phyloP scores from a whole-genome alignment of 73 alveolate genomes.

The Symbiodinium pilosum region DNA sequence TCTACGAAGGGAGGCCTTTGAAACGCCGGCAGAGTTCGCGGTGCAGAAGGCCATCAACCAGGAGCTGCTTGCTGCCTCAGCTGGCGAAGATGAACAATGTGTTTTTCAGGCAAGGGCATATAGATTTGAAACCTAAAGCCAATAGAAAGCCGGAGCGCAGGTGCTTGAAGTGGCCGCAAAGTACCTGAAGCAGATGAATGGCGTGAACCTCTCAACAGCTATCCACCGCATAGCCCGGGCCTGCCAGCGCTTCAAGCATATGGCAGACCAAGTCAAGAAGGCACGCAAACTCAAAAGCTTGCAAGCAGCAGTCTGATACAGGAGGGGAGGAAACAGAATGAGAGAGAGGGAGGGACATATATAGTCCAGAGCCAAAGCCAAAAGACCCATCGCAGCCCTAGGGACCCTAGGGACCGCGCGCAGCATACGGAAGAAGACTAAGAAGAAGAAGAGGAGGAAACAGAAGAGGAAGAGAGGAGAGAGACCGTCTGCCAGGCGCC shows the following conservation, averaged over 20 bases:
- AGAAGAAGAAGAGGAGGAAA: too few species aligned
- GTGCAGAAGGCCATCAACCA: neutral
- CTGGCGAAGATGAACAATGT: neutral
- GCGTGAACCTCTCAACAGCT: constrained; percentile 7
- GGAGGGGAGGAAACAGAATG: neutral
- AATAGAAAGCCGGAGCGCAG: too few species aligned
- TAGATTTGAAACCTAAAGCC: too few species aligned
- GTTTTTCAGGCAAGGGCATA: neutral
- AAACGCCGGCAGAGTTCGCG: neutral
- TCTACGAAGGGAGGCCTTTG: neutral
- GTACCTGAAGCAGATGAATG: constrained; percentile 6
- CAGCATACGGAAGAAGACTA: too few species aligned
- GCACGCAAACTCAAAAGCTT: too few species aligned
- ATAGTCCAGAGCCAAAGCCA: too few species aligned
- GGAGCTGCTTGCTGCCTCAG: neutral
- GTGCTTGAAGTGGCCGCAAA: neutral
- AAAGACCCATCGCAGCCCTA: neutral
- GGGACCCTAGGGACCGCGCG: neutral
- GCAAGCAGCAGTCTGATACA: too few species aligned
- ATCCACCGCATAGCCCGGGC: constrained; percentile 12
- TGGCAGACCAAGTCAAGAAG: neutral
- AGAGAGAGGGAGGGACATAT: neutral
- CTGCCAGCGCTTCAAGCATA: neutral
- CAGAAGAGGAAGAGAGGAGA: too few species aligned
- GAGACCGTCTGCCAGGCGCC: too few species aligned